Conservation (phyloP, 768 basidiomycete species). For the Psilocybe sp. region DNA sequence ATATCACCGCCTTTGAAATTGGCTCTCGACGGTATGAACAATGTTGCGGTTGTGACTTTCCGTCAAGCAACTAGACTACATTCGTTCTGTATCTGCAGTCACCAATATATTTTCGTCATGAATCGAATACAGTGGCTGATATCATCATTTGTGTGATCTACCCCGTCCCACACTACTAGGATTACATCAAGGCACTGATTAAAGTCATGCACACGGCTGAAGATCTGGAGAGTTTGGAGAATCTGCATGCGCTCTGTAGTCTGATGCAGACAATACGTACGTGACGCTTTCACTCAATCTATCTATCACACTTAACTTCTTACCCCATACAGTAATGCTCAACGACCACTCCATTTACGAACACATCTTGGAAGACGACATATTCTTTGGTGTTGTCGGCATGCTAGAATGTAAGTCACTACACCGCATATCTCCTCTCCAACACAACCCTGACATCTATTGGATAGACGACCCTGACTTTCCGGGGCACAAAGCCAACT, state of each 20-base stretch:
- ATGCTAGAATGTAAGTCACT: constrained; percentile 91
- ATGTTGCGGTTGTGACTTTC: constrained; percentile 11
- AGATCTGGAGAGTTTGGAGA: constrained; percentile 87
- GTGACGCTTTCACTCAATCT: constrained; percentile 10
- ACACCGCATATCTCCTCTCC: constrained; percentile 7
- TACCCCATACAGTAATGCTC: constrained; percentile 65
- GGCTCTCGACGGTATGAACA: constrained; percentile 4
- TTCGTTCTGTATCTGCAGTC: constrained; percentile 11
- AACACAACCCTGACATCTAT: constrained; percentile 2
- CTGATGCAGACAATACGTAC: constrained; percentile 93
- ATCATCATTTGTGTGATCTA: constrained; percentile 17
- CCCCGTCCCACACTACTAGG: constrained; percentile 38
- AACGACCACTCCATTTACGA: constrained; percentile 96
- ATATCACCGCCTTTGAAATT: constrained; percentile 5
- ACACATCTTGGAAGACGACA: constrained; percentile 88
- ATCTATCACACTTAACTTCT: not conserved
- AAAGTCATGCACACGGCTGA: constrained; percentile 86
- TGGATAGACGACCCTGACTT: constrained; percentile 92
- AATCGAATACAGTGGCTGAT: constrained; percentile 26
- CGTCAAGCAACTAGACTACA: constrained; percentile 13
- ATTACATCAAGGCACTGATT: constrained; percentile 85
- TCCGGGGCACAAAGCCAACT: constrained; percentile 93
- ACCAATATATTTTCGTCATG: constrained; percentile 14
- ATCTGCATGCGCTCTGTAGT: constrained; percentile 86
- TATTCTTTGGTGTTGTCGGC: constrained; percentile 90